These are phyloP conservation scores for Glycyrrhiza uralensis DNA, from an alignment of 306 rosid species.

Conservation along the genomic window DNA sequence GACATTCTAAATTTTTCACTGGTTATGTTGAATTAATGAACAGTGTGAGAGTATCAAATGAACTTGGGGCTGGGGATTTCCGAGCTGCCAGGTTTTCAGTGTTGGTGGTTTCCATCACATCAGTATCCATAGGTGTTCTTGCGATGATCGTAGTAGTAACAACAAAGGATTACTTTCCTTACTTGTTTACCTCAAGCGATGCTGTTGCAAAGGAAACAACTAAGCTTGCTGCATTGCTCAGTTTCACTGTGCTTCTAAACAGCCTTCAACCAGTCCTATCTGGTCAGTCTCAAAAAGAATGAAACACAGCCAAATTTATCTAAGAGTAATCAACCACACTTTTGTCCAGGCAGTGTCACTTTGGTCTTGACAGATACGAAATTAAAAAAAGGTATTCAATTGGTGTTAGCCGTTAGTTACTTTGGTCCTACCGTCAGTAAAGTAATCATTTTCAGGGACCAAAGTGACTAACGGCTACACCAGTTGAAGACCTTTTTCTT, in stretches of 20 bases:
- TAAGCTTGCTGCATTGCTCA: constrained; percentile 57
- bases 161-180: constrained; percentile 58
- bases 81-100: constrained; percentile 59
- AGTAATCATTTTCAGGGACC: too few species aligned
- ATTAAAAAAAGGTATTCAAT: too few species aligned
- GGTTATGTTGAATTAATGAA: constrained; percentile 1
- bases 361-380: too few species aligned
- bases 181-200: constrained; percentile 56
- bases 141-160: constrained; percentile 40
- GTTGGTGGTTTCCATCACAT: constrained; percentile 62
- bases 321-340: not conserved
- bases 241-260: constrained; percentile 56
- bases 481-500: too few species aligned
- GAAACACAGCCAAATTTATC: not conserved
- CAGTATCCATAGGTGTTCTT: constrained; percentile 57
- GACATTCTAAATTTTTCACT: not conserved
- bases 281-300: constrained; percentile 34
- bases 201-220: constrained; percentile 73
- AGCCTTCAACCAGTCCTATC: constrained; percentile 79
- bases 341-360: too few species aligned
- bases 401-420: too few species aligned
- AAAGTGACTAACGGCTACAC: too few species aligned
- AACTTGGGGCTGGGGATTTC: constrained; percentile 72
- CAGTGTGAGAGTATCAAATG: constrained; percentile 89
- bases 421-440: too few species aligned